These are phyloP conservation scores for Dipodascus geniculatus DNA, from an alignment of 805 yeast genomes.

Conservation along the genomic window DNA sequence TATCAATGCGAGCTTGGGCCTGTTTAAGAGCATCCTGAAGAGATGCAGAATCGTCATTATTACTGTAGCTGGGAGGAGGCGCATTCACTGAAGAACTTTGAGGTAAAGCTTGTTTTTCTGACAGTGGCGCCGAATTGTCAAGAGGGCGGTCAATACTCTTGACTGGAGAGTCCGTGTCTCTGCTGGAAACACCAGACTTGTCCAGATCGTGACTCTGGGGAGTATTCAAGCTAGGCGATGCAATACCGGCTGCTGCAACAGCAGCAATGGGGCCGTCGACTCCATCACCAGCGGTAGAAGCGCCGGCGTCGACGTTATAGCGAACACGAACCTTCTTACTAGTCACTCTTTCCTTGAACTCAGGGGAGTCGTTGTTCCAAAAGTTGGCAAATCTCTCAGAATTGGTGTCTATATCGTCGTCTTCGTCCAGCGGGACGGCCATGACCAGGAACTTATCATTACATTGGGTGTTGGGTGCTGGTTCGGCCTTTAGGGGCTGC, in stretches of 20 bases:
- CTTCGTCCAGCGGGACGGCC: conserved; percentile 62
- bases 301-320: conserved; percentile 27
- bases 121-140: neutral
- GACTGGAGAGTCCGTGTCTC: conserved; percentile 2
- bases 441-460: conserved; percentile 89
- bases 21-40: conserved; percentile 2
- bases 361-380: conserved; percentile 65
- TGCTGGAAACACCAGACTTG: neutral
- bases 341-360: conserved; percentile 26
- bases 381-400: conserved; percentile 42
- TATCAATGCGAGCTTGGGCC: conserved; percentile 10
- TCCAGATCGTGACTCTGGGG: neutral
- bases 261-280: conserved; percentile 10
- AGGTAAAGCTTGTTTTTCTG: neutral
- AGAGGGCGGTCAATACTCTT: conserved; percentile 2
- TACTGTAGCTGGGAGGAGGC: neutral
- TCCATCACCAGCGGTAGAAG: conserved; percentile 11
- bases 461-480: conserved; percentile 62
- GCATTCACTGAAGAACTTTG: neutral
- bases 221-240: neutral
- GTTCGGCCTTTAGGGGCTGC: conserved; percentile 72
- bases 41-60: neutral
- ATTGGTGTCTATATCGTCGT: conserved; percentile 32
- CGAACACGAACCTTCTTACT: conserved; percentile 60
- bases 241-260: conserved; percentile 3